Evolutionary conservation across 176 grass and related monocot species (phyloP).

Genomic region (Avena insularis): DNA sequence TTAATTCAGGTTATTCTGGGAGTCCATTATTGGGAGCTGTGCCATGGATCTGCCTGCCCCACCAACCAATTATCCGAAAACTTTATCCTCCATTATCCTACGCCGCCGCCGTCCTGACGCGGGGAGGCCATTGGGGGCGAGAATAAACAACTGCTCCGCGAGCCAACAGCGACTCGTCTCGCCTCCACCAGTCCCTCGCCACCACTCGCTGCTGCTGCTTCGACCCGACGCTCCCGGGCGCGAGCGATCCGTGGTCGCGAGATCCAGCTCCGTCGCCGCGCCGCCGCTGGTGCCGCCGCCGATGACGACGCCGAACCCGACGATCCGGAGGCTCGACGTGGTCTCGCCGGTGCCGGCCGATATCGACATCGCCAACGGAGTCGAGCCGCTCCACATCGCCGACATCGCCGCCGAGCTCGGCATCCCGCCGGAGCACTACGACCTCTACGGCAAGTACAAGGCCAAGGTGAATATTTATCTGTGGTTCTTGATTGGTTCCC

Average conservation of each 20-base stretch:
- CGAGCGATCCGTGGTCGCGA: slow-evolving; percentile 18
- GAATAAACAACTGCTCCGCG: slow-evolving; percentile 52
- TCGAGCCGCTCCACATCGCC: slow-evolving; percentile 76
- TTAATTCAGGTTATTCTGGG: slow-evolving; percentile 7
- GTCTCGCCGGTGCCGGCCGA: slow-evolving; percentile 83
- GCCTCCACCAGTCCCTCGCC: slow-evolving; percentile 27
- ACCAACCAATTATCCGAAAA: slow-evolving; percentile 42
- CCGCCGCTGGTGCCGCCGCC: slow-evolving; percentile 33
- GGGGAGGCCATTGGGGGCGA: not conserved
- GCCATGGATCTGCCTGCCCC: slow-evolving; percentile 65
- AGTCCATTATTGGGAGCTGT: slow-evolving; percentile 26
- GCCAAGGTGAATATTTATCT: slow-evolving; percentile 65
- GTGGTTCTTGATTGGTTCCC: not conserved
- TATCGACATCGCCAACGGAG: slow-evolving; percentile 96
- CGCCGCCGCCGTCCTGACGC: slow-evolving; percentile 39
- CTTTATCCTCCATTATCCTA: slow-evolving; percentile 48
- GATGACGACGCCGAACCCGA: slow-evolving; percentile 51
- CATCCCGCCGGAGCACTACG: slow-evolving; percentile 77
- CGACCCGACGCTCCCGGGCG: slow-evolving; percentile 5
- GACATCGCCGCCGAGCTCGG: slow-evolving; percentile 77
- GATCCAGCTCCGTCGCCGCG: slow-evolving; percentile 52
- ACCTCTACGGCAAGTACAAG: slow-evolving; percentile 97
- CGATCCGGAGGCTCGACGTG: slow-evolving; percentile 82
- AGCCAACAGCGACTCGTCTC: slow-evolving; percentile 22
- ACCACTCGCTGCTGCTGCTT: slow-evolving; percentile 34